Conservation (phyloP, 2,329 filamentous ascomycete species). For the Diaporthe eres region DNA sequence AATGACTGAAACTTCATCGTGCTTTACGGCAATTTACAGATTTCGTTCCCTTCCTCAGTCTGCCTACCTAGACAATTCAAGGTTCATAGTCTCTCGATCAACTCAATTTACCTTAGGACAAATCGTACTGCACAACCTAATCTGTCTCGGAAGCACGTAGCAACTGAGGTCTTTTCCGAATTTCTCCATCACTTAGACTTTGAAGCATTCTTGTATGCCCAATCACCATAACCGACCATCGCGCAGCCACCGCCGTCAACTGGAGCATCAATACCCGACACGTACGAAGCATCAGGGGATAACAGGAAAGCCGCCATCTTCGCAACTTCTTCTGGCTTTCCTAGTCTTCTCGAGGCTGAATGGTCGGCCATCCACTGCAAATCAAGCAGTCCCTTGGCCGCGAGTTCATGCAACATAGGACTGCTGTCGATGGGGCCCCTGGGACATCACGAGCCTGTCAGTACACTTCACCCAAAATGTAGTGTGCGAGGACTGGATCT, state of each 20-base stretch:
- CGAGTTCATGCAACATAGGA: conserved; percentile 1
- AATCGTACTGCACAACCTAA: not conserved
- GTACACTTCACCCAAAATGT: not conserved
- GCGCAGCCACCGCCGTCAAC: conserved; percentile 18
- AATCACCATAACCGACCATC: conserved; percentile 2
- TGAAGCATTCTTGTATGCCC: not conserved
- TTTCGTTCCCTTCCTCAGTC: not conserved
- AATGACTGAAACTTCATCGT: not conserved
- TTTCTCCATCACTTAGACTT: not conserved
- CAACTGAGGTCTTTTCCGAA: not conserved
- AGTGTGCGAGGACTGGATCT: not conserved
- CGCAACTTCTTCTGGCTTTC: not conserved
- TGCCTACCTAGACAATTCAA: not conserved
- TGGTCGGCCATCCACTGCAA: not conserved
- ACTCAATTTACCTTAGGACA: not conserved
- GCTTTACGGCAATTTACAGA: not conserved
- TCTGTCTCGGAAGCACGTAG: not conserved
- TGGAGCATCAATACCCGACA: conserved; percentile 2
- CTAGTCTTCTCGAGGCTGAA: not conserved
- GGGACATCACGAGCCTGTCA: not conserved
- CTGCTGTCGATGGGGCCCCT: conserved; percentile 7
- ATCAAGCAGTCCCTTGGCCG: not conserved
- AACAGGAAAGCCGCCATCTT: conserved; percentile 1
- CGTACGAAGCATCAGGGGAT: conserved; percentile 2
- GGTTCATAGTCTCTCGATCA: not conserved